phyloP scores from a whole-genome alignment of 768 basidiomycete species.

The Lactarius vividus region DNA sequence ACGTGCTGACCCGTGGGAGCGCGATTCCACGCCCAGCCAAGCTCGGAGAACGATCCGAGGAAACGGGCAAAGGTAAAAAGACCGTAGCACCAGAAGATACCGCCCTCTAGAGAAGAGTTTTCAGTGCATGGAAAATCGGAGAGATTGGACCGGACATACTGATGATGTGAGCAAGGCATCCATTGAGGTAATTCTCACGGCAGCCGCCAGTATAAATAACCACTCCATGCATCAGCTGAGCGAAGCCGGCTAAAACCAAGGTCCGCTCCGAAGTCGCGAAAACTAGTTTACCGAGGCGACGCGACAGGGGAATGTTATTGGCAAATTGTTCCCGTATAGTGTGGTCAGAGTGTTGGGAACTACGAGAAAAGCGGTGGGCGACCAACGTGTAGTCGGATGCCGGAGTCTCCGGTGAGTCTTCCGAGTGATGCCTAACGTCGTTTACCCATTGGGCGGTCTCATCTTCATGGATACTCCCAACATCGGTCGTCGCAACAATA shows the following conservation, averaged over 20 bases:
- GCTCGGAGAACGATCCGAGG: conserved; percentile 79
- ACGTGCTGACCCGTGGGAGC: conserved; percentile 43
- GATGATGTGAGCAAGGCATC: conserved; percentile 87
- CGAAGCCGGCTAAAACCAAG: conserved; percentile 71
- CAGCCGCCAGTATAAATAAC: conserved; percentile 87
- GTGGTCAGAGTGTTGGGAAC: conserved; percentile 53
- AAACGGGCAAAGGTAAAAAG: conserved; percentile 90
- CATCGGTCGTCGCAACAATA: conserved; percentile 12
- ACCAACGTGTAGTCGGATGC: conserved; percentile 55
- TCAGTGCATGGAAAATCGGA: conserved; percentile 15
- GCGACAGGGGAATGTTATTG: conserved; percentile 32
- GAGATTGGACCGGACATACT: conserved; percentile 47
- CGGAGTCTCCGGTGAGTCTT: conserved; percentile 44
- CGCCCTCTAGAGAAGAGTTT: conserved; percentile 57
- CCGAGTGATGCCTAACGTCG: conserved; percentile 40
- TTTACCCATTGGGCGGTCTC: conserved; percentile 56
- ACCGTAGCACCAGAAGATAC: conserved; percentile 92
- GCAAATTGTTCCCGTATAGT: conserved; percentile 45
- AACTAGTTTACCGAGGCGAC: conserved; percentile 43
- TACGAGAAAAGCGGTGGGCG: conserved; percentile 41
- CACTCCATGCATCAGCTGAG: conserved; percentile 64
- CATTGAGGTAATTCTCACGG: conserved; percentile 72
- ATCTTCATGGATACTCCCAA: conserved; percentile 30
- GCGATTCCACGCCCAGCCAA: conserved; percentile 96
- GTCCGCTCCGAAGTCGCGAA: conserved; percentile 58